Evolutionary conservation across 164 flowering plant species (phyloP).

Genomic region (Magnolia kwangsiensis): DNA sequence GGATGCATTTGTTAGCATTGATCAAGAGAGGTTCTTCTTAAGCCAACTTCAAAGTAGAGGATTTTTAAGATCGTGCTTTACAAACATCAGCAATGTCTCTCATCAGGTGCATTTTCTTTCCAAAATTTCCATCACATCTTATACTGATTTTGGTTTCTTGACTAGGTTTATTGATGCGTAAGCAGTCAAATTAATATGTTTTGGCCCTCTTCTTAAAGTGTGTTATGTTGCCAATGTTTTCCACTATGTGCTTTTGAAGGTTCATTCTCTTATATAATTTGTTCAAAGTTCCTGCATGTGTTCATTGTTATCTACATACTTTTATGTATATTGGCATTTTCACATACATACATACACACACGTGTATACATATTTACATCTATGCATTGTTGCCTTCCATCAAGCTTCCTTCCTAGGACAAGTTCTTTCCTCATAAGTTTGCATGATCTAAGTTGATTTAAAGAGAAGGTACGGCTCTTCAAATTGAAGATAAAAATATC

Average conservation of each 20-base stretch:
- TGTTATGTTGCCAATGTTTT: neutral
- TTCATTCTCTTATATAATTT: neutral
- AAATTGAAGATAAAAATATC: too few species aligned
- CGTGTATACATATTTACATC: too few species aligned
- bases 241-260: too few species aligned
- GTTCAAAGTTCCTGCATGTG: neutral
- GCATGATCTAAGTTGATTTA: too few species aligned
- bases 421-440: too few species aligned
- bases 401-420: too few species aligned
- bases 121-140: neutral
- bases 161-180: neutral
- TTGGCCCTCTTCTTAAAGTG: neutral
- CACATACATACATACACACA: too few species aligned
- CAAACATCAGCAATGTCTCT: slow-evolving; percentile 57
- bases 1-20: slow-evolving; percentile 77
- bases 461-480: too few species aligned
- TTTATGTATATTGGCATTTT: neutral
- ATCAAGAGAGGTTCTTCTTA: slow-evolving; percentile 82
- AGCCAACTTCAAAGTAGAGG: slow-evolving; percentile 92
- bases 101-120: slow-evolving; percentile 44
- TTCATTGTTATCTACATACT: neutral
- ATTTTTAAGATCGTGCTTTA: slow-evolving; percentile 72
- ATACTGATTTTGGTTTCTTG: too few species aligned
- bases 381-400: too few species aligned
- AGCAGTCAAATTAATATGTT: neutral